Evolutionary conservation across 2,329 filamentous ascomycete species (phyloP).

Genomic region (Elsinoe perseae): DNA sequence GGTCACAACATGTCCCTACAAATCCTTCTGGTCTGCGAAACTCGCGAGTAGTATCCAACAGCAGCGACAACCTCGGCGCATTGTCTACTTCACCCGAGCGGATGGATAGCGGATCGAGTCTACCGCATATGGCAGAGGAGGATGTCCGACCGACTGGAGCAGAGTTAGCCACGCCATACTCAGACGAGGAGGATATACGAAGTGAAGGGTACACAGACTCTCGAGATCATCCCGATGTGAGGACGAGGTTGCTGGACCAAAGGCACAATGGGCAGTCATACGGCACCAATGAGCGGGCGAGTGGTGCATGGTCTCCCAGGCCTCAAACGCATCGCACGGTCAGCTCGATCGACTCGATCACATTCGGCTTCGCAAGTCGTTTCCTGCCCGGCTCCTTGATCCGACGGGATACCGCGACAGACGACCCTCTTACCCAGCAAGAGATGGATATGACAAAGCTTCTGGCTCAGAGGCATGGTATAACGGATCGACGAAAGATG

Average conservation of each 20-base stretch:
- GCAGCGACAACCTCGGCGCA: not conserved
- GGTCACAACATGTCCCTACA: constrained; percentile 16
- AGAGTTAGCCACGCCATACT: constrained; percentile 28
- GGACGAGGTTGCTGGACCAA: constrained; percentile 33
- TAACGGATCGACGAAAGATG: constrained; percentile 66
- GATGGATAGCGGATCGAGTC: constrained; percentile 11
- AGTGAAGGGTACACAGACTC: constrained; percentile 22
- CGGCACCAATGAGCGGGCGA: constrained; percentile 47
- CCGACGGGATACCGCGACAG: constrained; percentile 37
- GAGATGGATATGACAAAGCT: constrained; percentile 64
- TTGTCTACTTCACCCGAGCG: not conserved
- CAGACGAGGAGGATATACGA: constrained; percentile 24
- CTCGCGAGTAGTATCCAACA: constrained; percentile 16
- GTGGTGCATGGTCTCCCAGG: constrained; percentile 70
- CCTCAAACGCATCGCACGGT: constrained; percentile 43
- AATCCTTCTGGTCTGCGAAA: constrained; percentile 18
- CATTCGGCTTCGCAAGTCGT: constrained; percentile 27
- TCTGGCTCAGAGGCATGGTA: constrained; percentile 63
- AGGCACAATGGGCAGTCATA: constrained; percentile 30
- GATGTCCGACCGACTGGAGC: constrained; percentile 29
- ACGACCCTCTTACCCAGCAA: constrained; percentile 46
- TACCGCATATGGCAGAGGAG: constrained; percentile 23
- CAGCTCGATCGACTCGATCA: constrained; percentile 33
- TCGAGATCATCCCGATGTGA: constrained; percentile 30
- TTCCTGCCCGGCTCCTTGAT: constrained; percentile 26